Conservation (phyloP, 148 eudicot genomes). For the Persicaria tinctoria region DNA sequence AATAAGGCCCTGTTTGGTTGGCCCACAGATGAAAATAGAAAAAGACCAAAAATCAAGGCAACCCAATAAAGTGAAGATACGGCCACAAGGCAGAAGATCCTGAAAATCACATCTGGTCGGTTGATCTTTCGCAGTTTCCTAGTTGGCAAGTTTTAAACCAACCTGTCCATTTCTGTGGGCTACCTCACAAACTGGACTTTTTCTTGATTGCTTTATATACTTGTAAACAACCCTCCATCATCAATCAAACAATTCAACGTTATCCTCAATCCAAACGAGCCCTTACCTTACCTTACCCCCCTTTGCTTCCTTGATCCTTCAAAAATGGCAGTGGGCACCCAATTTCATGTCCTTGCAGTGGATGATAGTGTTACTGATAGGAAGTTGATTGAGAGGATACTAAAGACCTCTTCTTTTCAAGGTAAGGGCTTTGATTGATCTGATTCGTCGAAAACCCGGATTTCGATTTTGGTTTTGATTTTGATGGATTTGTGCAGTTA, state of each 20-base stretch:
- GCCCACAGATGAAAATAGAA: not conserved
- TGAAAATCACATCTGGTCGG: conserved; percentile 10
- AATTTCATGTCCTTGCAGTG: conserved; percentile 32
- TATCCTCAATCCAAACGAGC: not conserved
- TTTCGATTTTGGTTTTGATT: not conserved
- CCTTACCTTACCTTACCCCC: not conserved
- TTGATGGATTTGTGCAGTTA: conserved; percentile 18
- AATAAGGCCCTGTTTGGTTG: conserved; percentile 8
- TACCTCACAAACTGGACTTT: not conserved
- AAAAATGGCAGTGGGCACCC: conserved; percentile 16
- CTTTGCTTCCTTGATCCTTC: not conserved
- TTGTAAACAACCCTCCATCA: conserved; percentile 4
- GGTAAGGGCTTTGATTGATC: conserved; percentile 16
- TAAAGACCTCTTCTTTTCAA: conserved; percentile 26
- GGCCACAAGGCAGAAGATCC: conserved; percentile 7
- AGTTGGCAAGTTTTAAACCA: not conserved
- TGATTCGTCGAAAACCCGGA: not conserved
- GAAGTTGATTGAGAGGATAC: conserved; percentile 29
- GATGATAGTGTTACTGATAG: conserved; percentile 36
- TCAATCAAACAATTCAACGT: not conserved
- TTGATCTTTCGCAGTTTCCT: conserved; percentile 3
- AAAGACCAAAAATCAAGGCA: not conserved
- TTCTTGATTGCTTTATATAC: not conserved
- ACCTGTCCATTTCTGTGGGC: conserved; percentile 3
- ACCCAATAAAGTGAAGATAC: conserved; percentile 11